Evolutionary conservation across 2,329 filamentous ascomycete species (phyloP), one percentile per base, ranked within the genome.

Genomic region (Exophiala spinifera): DNA sequence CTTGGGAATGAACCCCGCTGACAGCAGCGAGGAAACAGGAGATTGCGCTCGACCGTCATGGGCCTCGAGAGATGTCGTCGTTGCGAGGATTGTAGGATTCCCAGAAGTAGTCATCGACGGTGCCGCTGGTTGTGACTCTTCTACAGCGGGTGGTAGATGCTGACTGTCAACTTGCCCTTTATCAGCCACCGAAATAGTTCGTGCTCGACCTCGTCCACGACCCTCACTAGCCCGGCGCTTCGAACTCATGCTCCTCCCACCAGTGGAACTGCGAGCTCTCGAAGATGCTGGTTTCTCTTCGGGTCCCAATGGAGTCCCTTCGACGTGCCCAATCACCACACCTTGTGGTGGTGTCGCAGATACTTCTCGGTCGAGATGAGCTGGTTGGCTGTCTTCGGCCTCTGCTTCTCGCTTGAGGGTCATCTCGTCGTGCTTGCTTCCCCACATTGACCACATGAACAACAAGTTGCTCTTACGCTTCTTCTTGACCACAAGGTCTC

Each of bases 361-460:
- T n/a, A 25, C 15, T 13, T 17, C 25, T 4, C 28, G 23, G 4
- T 19, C 49, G 28, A 51, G n/a, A 49, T 44, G 20, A 15, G 45
- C 23, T 21, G 46, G 51, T 17, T 49, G 33, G 20, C 20, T 23
- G 20, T 51, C 46, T 17, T 34, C 53, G 6, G 56, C 56, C 42
- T 59, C 53, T 25, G 56, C 46, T 25, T 71, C 69, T 43, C 64
- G 66, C 42, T 67, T 64, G 13, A 95, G 78, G 0, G 87, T 88
- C 58, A 79, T 79, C 69, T 92, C 82, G 67, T 97, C 94, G 66
- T 96, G 90, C 67, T 88, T 95, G 43, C 87, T 91, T 13, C 89
- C 91, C 88, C 91, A 95, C 1, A 86, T 77, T 46, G 85, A 88
- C 92, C 92, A 97, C 61, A 96, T 74, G 2, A 85, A 83, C 69